Percentiles rank a stretch among this genome's conserved stretches.
Evolutionary conservation across 352 stramenopile species (phyloP).

Genomic region (Halophytophthora polymorphica): DNA sequence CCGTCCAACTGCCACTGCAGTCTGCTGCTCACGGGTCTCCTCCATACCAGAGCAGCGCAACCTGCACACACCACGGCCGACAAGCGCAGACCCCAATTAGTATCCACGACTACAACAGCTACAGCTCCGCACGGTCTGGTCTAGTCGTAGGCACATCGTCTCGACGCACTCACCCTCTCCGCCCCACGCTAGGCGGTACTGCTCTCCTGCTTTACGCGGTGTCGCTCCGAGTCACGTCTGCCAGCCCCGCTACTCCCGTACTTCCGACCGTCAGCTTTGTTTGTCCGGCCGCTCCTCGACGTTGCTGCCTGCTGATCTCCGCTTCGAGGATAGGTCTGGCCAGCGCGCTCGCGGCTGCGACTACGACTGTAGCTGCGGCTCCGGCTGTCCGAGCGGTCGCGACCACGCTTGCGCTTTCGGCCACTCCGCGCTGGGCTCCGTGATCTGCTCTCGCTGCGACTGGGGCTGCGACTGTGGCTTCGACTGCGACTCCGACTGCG

Average conservation of each 20-base stretch:
- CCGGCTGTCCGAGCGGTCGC: conserved; percentile 30
- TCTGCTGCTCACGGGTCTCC: too few species aligned
- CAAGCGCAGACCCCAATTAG: too few species aligned
- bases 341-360: conserved; percentile 28
- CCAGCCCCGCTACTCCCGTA: conserved; percentile 8
- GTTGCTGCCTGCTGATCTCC: conserved; percentile 15
- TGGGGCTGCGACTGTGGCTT: conserved; percentile 40
- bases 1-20: too few species aligned
- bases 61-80: too few species aligned
- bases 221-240: conserved; percentile 17
- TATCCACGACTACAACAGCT: too few species aligned
- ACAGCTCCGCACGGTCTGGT: too few species aligned
- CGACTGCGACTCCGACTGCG: conserved; percentile 33
- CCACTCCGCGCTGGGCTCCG: conserved; percentile 25
- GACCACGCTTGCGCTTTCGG: conserved; percentile 35
- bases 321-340: conserved; percentile 17
- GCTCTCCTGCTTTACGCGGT: conserved; percentile 31
- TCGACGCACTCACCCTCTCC: too few species aligned
- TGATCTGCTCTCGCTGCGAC: conserved; percentile 32
- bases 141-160: too few species aligned
- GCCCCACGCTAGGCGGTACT: conserved; percentile 16
- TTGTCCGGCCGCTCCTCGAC: conserved; percentile 13
- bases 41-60: too few species aligned
- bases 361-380: conserved; percentile 48
- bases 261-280: conserved; percentile 13